Evolutionary conservation across 2,329 filamentous ascomycete species (phyloP), one percentile per base, ranked within the genome.

Genomic region (Hymenoscyphus occultus): DNA sequence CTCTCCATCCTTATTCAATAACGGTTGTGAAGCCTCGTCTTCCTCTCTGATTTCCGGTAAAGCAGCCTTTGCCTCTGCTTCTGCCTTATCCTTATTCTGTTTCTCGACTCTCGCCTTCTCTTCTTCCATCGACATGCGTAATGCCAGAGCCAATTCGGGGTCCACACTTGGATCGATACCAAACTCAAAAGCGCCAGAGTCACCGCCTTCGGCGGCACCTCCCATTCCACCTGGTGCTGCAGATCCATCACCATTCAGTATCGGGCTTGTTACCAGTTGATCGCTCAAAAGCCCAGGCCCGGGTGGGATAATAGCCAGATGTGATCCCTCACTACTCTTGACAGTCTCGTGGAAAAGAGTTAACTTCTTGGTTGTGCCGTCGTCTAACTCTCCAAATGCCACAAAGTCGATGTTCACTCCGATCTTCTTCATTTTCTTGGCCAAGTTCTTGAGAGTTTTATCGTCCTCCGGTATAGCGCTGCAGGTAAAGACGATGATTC

Each of bases 351-450:
- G 93, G 83, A 99, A 99, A 35, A 91, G 90, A 75, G 92, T 88
- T 62, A 99, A 87, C 82, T 98, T 98, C 80, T 95, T 94, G 63
- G 90, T 91, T 68, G 90, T 92, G 71, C 96, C 92, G 72, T 93
- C 91, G 71, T 95, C 92, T 62, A 97, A 85, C 73, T 99, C 94
- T 71, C 95, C 95, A 74, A 99, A 99, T 58, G 94, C 87, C 67
- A 99, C 86, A 75, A 99, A 94, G 78, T 99, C 95, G 75, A 99
- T 91, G 67, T 89, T 91, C 67, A 97, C 91, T 75, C 91, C 94
- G 78, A 90, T 90, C 85, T 99, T 99, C 87, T 98, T 98, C 93
- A 98, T 96, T 82, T 95, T 96, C 83, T 95, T 96, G 56, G 95
- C 93, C 39, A 99, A 85, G 76, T 92, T 91, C 68, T 93, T 86